phyloP scores from a whole-genome alignment of 495 filamentous ascomycete species.

The Penicillium cosmopolitanum region DNA sequence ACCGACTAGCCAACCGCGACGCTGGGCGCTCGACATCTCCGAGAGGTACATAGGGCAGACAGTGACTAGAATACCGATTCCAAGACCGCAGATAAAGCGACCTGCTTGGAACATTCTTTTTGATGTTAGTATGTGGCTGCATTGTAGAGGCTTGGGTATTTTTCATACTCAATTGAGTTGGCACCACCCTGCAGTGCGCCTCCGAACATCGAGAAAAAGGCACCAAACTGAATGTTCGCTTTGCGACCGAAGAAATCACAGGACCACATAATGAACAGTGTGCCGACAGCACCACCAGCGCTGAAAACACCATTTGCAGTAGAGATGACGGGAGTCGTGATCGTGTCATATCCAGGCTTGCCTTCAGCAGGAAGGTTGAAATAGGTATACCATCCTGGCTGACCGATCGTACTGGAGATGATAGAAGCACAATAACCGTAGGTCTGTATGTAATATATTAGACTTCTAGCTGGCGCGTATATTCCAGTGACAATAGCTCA shows the following conservation, averaged over 20 bases:
- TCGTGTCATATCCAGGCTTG: conserved; percentile 46
- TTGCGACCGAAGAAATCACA: conserved; percentile 49
- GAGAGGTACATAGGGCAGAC: conserved; percentile 52
- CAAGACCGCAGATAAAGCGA: conserved; percentile 51
- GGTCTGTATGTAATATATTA: conserved; percentile 27
- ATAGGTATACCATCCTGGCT: conserved; percentile 53
- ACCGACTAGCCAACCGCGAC: conserved; percentile 43
- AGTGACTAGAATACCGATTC: conserved; percentile 49
- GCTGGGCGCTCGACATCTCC: conserved; percentile 40
- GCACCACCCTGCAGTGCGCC: conserved; percentile 50
- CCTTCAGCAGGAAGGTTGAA: conserved; percentile 44
- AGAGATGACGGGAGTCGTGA: conserved; percentile 50
- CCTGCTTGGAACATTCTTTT: conserved; percentile 52
- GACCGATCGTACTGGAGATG: conserved; percentile 56
- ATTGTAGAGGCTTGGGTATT: not conserved
- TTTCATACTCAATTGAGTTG: conserved; percentile 39
- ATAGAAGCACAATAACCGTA: conserved; percentile 55
- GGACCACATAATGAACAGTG: conserved; percentile 47
- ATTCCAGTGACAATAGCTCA: conserved; percentile 15
- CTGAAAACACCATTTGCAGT: conserved; percentile 54
- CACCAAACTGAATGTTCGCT: conserved; percentile 48
- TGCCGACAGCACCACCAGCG: conserved; percentile 49
- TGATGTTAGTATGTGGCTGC: conserved; percentile 4
- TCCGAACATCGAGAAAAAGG: conserved; percentile 45
- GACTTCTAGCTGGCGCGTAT: not conserved